Conservation (phyloP, 805 yeast genomes). For the Cyberlindnera lachancei region DNA sequence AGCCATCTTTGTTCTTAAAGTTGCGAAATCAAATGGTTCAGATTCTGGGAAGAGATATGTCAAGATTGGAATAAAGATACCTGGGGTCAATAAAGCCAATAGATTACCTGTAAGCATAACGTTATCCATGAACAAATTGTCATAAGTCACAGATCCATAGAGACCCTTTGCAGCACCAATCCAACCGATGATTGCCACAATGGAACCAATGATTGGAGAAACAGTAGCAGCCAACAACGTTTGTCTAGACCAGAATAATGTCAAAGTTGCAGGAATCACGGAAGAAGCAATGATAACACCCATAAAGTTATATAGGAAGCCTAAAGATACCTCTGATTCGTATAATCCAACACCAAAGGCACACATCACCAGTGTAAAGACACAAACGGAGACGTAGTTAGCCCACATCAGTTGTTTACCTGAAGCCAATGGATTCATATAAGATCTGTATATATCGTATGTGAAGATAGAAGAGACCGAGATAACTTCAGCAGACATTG, state of each 20-base stretch:
- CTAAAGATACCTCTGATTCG: conserved; percentile 81
- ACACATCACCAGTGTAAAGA: conserved; percentile 56
- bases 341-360: conserved; percentile 77
- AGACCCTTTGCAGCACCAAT: conserved; percentile 39
- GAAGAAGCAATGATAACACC: conserved; percentile 86
- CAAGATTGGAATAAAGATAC: conserved; percentile 56
- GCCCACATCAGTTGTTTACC: conserved; percentile 60
- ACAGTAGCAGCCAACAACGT: conserved; percentile 61
- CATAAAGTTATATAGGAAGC: conserved; percentile 81
- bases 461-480: conserved; percentile 82
- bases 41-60: conserved; percentile 61
- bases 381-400: conserved; percentile 17
- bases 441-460: conserved; percentile 77
- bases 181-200: conserved; percentile 68
- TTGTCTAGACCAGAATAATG: conserved; percentile 56
- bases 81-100: conserved; percentile 71
- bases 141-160: conserved; percentile 36
- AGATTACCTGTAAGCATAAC: conserved; percentile 89
- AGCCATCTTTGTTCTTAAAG: conserved; percentile 44
- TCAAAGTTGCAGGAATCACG: conserved; percentile 68
- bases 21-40: conserved; percentile 71
- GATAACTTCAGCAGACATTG: conserved; percentile 85
- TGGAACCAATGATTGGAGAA: conserved; percentile 76
- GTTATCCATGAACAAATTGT: conserved; percentile 69
- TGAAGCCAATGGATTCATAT: conserved; percentile 69